Conservation (phyloP, 257 asterid genomes). For the Nicotiana benthamiana region DNA sequence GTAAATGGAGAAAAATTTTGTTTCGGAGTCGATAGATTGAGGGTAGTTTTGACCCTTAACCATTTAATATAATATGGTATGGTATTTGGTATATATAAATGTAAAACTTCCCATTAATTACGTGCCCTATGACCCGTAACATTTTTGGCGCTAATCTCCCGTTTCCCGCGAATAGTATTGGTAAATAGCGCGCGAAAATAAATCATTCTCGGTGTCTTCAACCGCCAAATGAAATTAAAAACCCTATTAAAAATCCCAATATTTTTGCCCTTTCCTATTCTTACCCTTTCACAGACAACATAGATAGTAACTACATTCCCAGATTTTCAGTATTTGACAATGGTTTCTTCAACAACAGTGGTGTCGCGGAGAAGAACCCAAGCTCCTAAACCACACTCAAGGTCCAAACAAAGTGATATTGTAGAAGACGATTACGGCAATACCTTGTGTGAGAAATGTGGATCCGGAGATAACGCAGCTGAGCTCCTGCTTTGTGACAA, state of each 20-base stretch:
- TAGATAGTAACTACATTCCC: not conserved
- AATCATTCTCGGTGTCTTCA: not conserved
- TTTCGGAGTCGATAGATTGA: too few relatives aligned
- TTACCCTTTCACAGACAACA: not conserved
- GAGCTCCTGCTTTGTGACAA: conserved; percentile 79
- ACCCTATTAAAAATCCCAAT: not conserved
- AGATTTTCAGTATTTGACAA: conserved; percentile 3
- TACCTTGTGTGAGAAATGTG: conserved; percentile 56
- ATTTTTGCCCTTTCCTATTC: not conserved
- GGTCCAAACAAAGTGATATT: conserved; percentile 17
- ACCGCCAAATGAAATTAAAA: not conserved
- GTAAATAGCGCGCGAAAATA: conserved; percentile 7
- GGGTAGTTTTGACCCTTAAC: too few relatives aligned
- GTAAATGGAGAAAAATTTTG: too few relatives aligned
- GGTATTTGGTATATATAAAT: too few relatives aligned
- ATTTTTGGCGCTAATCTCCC: conserved; percentile 15
- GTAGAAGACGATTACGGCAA: conserved; percentile 30
- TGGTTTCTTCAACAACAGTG: conserved; percentile 20
- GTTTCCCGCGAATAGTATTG: conserved; percentile 9
- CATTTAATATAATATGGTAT: too few relatives aligned
- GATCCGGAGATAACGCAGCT: conserved; percentile 53
- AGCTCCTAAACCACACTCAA: conserved; percentile 43
- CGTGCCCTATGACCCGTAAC: not conserved
- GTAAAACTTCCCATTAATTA: too few relatives aligned
- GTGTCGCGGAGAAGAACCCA: conserved; percentile 45